Evolutionary conservation across 2,329 filamentous ascomycete species (phyloP), one percentile per base, ranked within the genome.

Genomic region (Coniochaeta sp.): DNA sequence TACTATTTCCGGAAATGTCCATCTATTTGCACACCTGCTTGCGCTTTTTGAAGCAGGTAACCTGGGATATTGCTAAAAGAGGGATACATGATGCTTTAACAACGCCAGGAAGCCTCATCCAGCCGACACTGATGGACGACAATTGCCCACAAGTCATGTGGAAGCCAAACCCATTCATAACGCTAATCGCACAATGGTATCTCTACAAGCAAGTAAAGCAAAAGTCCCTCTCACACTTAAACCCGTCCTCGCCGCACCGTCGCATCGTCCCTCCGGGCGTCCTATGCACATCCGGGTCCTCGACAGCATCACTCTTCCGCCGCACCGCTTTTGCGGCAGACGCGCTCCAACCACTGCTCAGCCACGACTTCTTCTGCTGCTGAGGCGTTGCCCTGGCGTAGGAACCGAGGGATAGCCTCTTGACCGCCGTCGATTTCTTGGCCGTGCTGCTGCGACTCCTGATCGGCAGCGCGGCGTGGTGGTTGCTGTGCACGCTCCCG

Each of bases 241-340:
- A 83, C 12, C 77, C 81, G 56, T 74, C 72, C 56, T 77, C 66
- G 4, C 81, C 81, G 53, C 82, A 85, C 13, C 68, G 68, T 49
- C 76, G 68, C 57, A 71, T 57, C 13, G 73, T 72, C 1, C 78
- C 78, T 2, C 77, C 72, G 0, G 78, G 77, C 9, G 77, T 80
- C 56, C 67, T 67, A 4, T 71, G 59, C 28, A 67, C 20, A 13
- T 42, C 38, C 26, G 4, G 10, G 22, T 26, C 12, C 3, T 14
- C 38, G 14, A 26, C 20, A 6, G 5, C 33, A 20, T 24, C 38
- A 42, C 18, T n/a, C 6, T 14, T 8, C 18, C 38, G 38, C 12
- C 12, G 38, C 10, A 22, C 20, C 10, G n/a, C 20, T 22, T 14
- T 24, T 6, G 20, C 12, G 38, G 38, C 18, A 22, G 38, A 26